These are phyloP conservation scores for Suillus subaureus DNA, from an alignment of 768 basidiomycete species.

Conservation along the genomic window DNA sequence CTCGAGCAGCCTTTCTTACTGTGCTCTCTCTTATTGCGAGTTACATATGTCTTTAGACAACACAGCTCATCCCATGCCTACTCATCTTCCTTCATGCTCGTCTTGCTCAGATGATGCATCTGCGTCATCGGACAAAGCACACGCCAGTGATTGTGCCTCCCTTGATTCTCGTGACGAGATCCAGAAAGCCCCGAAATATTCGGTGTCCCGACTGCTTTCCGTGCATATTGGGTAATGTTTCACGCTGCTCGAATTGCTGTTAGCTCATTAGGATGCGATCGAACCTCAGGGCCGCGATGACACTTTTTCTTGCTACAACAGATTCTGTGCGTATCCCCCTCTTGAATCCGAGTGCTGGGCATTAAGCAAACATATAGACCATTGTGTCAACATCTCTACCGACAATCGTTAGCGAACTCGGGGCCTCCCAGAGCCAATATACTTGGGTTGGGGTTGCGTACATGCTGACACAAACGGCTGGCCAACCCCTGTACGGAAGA, in stretches of 20 bases:
- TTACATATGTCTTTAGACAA: background rate
- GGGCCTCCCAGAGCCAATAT: constrained; percentile 71
- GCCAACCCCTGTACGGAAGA: constrained; percentile 81
- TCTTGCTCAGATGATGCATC: constrained; percentile 21
- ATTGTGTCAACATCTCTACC: constrained; percentile 86
- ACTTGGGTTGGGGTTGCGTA: constrained; percentile 88
- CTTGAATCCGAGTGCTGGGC: constrained; percentile 3
- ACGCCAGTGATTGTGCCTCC: constrained; percentile 25
- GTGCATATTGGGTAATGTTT: constrained; percentile 67
- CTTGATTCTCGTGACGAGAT: constrained; percentile 23
- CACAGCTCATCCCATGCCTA: background rate
- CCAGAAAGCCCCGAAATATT: constrained; percentile 34
- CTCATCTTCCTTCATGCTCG: constrained; percentile 10
- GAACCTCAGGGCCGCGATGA: constrained; percentile 64
- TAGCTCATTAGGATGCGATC: constrained; percentile 15
- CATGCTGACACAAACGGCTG: constrained; percentile 84
- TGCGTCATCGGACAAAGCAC: constrained; percentile 19
- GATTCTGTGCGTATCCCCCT: constrained; percentile 61
- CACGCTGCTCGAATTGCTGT: constrained; percentile 6
- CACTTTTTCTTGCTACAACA: constrained; percentile 84
- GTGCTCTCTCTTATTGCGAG: constrained; percentile 1
- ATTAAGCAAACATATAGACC: constrained; percentile 37
- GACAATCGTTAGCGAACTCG: constrained; percentile 72
- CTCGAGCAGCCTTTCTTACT: constrained; percentile 6
- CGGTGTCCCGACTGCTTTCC: constrained; percentile 57